Evolutionary conservation across 129 eudicot genomes (phyloP).

Genomic region (Pittosporum tobira): DNA sequence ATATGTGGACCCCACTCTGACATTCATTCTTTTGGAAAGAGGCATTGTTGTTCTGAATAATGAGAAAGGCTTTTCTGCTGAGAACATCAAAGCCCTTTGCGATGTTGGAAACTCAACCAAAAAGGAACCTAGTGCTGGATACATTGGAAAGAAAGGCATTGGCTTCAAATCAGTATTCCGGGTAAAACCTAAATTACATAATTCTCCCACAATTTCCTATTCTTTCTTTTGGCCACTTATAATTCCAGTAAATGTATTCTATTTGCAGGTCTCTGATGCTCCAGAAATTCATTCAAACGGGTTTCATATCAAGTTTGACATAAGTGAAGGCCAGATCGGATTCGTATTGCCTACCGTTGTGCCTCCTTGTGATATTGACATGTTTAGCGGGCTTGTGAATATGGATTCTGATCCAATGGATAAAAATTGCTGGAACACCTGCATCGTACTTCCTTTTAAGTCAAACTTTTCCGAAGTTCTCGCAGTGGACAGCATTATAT

Average conservation of each 20-base stretch:
- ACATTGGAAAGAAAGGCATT: slow-evolving; percentile 96
- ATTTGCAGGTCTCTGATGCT: slow-evolving; percentile 83
- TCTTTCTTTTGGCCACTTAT: neutral
- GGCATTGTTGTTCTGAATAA: slow-evolving; percentile 67
- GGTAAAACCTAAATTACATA: slow-evolving; percentile 33
- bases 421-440: slow-evolving; percentile 54
- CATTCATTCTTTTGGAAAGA: slow-evolving; percentile 55
- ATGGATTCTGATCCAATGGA: slow-evolving; percentile 25
- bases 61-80: slow-evolving; percentile 66
- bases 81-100: slow-evolving; percentile 87
- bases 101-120: slow-evolving; percentile 96
- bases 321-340: slow-evolving; percentile 81
- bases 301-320: slow-evolving; percentile 88
- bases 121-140: slow-evolving; percentile 67
- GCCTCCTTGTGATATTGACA: slow-evolving; percentile 67
- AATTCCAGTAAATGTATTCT: neutral
- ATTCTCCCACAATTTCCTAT: neutral
- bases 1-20: slow-evolving; percentile 67
- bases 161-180: slow-evolving; percentile 98
- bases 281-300: slow-evolving; percentile 98
- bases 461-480: slow-evolving; percentile 36
- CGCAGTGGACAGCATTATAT: slow-evolving; percentile 36
- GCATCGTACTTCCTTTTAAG: slow-evolving; percentile 84
- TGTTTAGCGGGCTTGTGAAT: slow-evolving; percentile 33
- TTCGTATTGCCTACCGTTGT: slow-evolving; percentile 79